Evolutionary conservation across 192 early-diverging fungal genomes (phyloP).

Genomic region (Endogone sp.): DNA sequence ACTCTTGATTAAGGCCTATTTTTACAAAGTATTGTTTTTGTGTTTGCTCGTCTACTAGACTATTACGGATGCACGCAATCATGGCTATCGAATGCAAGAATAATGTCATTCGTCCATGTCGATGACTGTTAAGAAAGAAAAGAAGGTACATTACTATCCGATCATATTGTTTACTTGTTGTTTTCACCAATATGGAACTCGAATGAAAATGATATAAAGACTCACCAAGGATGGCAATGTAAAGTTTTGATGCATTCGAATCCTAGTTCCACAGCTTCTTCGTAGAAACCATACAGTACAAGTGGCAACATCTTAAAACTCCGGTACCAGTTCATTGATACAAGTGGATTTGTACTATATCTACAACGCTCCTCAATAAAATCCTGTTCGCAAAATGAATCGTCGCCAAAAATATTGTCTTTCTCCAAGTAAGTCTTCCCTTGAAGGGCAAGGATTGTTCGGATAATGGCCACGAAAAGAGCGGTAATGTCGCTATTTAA

Average conservation of each 20-base stretch:
- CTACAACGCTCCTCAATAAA: conserved; percentile 13
- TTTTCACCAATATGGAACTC: background rate
- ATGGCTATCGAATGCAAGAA: conserved; percentile 19
- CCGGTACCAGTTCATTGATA: conserved; percentile 16
- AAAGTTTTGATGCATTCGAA: conserved; percentile 2
- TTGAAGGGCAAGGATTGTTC: conserved; percentile 16
- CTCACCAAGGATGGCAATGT: conserved; percentile 17
- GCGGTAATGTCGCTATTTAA: background rate
- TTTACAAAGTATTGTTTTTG: background rate
- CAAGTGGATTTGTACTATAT: conserved; percentile 9
- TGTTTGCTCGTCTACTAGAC: background rate
- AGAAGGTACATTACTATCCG: background rate
- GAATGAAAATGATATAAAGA: background rate
- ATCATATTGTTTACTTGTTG: background rate
- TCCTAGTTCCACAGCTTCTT: conserved; percentile 13
- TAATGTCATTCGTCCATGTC: conserved; percentile 18
- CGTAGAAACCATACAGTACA: conserved; percentile 13
- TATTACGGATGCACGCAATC: conserved; percentile 5
- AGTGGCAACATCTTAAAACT: conserved; percentile 20
- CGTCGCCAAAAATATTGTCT: background rate
- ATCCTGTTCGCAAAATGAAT: conserved; percentile 3
- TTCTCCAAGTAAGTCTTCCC: conserved; percentile 11
- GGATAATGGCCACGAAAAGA: conserved; percentile 7
- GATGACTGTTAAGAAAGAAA: conserved; percentile 8
- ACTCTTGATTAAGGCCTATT: conserved; percentile 1